Evolutionary conservation across 495 filamentous ascomycete species (phyloP), one percentile per base, ranked within the genome.

Genomic region (Podospora fimiseda): DNA sequence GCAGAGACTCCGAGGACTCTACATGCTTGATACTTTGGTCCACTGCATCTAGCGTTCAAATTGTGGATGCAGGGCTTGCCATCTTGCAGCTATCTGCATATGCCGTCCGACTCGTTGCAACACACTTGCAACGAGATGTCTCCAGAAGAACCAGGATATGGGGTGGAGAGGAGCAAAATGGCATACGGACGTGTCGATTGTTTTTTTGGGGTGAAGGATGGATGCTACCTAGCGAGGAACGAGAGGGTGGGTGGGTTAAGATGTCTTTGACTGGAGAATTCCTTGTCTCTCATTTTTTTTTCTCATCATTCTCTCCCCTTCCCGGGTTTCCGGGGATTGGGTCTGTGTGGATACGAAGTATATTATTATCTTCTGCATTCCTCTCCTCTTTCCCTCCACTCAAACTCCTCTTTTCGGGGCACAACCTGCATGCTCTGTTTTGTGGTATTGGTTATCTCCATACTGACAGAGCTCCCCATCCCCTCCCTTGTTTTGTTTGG

Each of bases 71-170:
- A n/a, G 27, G 27, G 27, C 27, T 33, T 11, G 27, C 27, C 39
- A 41, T 18, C 39, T 14, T n/a, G 16, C 39, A 41, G 13, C 5
- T 9, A 3, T 33, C 44, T 16, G 24, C 44, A 47, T 47, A 47
- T 47, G 44, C 18, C 44, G 44, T 47, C 44, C 44, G 44, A 47
- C 44, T 47, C 44, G 23, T 24, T 22, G 15, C 21, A 14, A 33
- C 9, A 23, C 23, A 15, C 42, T 44, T 44, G 41, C 8, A 11
- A 37, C 33, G 14, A 8, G 14, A 37, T 14, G 33, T 14, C 38
- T 13, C 14, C 38, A n/a, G 43, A 46, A 46, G 5, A 23, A 18
- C 19, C 18, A 24, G 21, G 43, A 24, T n/a, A n/a, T 7, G 22
- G 44, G 23, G 20, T 3, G 20, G 9, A 13, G 44, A 23, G 22